Conservation (phyloP, 2,329 filamentous ascomycete species). For the Chaetoscypha palmicola region DNA sequence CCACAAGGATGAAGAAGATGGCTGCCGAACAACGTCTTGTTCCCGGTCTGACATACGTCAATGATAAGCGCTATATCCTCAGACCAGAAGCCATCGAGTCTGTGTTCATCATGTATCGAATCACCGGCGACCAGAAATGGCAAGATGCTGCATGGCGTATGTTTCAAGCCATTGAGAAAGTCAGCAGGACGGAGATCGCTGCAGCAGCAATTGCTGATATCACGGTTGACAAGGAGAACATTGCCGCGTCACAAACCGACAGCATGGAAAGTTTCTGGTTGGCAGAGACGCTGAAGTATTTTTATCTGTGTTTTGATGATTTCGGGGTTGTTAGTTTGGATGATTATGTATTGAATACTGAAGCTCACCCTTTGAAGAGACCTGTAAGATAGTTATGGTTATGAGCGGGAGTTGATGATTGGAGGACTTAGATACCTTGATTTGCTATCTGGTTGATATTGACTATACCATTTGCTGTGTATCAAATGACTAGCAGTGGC, state of each 20-base stretch:
- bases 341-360: conserved; percentile 45
- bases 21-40: conserved; percentile 16
- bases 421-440: too few relatives aligned
- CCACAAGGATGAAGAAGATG: conserved; percentile 7
- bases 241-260: conserved; percentile 35
- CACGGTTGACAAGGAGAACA: conserved; percentile 37
- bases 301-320: conserved; percentile 45
- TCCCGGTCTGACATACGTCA: conserved; percentile 19
- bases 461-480: too few relatives aligned
- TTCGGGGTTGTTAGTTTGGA: conserved; percentile 51
- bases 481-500: too few relatives aligned
- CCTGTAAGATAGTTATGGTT: conserved; percentile 34
- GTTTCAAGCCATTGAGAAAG: conserved; percentile 40
- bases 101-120: conserved; percentile 51
- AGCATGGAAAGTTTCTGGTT: conserved; percentile 56
- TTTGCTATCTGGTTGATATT: too few relatives aligned
- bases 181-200: conserved; percentile 36
- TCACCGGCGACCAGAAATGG: conserved; percentile 29
- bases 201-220: conserved; percentile 39
- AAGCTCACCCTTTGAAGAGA: conserved; percentile 29
- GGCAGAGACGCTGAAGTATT: conserved; percentile 60
- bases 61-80: conserved; percentile 41
- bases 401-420: too few relatives aligned
- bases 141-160: conserved; percentile 42
- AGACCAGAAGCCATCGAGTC: conserved; percentile 61